A percentile compares a stretch with the other conserved stretches of the same genome.
phyloP scores from a whole-genome alignment of 2,329 filamentous ascomycete species.

The Phyllosticta citriasiana region DNA sequence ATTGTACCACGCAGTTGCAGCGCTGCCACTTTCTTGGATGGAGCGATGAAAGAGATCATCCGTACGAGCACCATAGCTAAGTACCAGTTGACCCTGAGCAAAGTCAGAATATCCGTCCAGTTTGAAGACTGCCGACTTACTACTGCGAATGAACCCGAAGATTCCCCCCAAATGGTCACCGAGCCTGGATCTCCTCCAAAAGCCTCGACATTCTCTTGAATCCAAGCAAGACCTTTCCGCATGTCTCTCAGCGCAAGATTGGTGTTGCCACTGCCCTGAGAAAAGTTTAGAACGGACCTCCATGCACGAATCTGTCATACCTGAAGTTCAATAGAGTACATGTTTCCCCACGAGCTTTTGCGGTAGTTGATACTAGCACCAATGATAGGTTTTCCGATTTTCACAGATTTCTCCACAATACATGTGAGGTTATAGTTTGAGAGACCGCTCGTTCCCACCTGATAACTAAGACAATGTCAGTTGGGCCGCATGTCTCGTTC shows the following conservation, averaged over 20 bases:
- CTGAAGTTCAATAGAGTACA: constrained; percentile 9
- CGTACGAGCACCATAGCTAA: constrained; percentile 25
- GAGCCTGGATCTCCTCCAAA: constrained; percentile 3
- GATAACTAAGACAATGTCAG: not conserved
- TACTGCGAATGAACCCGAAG: constrained; percentile 5
- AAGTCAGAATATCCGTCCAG: not conserved
- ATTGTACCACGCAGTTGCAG: constrained; percentile 30
- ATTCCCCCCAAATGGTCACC: constrained; percentile 10
- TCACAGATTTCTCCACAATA: constrained; percentile 21
- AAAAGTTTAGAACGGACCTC: not conserved
- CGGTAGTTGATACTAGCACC: constrained; percentile 37
- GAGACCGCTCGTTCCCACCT: constrained; percentile 5
- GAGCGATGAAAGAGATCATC: constrained; percentile 27
- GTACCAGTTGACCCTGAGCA: constrained; percentile 22
- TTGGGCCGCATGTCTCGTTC: not conserved
- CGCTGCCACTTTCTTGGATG: constrained; percentile 28
- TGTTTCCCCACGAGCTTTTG: constrained; percentile 11
- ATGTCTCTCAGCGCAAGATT: constrained; percentile 7
- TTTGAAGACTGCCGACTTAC: not conserved
- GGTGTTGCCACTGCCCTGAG: constrained; percentile 1
- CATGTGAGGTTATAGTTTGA: constrained; percentile 13
- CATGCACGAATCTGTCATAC: not conserved
- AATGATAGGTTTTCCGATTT: constrained; percentile 22
- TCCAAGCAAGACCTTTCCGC: constrained; percentile 4
- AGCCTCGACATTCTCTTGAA: constrained; percentile 7